Conservation (phyloP, 495 filamentous ascomycete species). For the Articulospora tetracladia region DNA sequence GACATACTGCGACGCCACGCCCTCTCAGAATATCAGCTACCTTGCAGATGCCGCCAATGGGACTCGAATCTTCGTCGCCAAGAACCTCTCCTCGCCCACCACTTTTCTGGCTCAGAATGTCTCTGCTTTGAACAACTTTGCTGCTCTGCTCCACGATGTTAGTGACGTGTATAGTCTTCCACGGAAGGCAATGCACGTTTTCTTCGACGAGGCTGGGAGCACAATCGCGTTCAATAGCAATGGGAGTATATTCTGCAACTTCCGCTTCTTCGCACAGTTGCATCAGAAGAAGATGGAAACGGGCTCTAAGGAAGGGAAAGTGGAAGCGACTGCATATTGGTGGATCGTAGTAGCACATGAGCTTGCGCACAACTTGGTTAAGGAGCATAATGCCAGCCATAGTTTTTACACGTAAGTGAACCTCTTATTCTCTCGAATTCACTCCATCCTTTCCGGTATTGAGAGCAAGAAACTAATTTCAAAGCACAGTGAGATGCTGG, state of each 20-base stretch:
- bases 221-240: conserved; percentile 91
- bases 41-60: conserved; percentile 65
- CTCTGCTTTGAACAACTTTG: conserved; percentile 64
- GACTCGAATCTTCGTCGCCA: conserved; percentile 70
- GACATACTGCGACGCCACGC: conserved; percentile 82
- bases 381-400: conserved; percentile 75
- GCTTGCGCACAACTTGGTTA: conserved; percentile 87
- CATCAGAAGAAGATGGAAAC: conserved; percentile 47
- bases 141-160: conserved; percentile 63
- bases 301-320: conserved; percentile 32
- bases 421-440: background rate
- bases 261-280: conserved; percentile 77
- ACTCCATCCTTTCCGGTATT: background rate
- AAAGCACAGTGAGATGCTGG: conserved; percentile 3
- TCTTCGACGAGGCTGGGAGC: conserved; percentile 71
- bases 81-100: conserved; percentile 30
- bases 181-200: conserved; percentile 67
- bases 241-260: conserved; percentile 90
- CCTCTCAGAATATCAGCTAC: conserved; percentile 75
- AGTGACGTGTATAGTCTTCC: conserved; percentile 65
- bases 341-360: conserved; percentile 91
- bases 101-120: conserved; percentile 62
- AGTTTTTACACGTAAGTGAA: conserved; percentile 80
- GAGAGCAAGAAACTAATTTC: background rate
- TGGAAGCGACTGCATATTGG: conserved; percentile 80